These are phyloP conservation scores for Parasarocladium wereldwijsianum DNA, from an alignment of 2,329 filamentous ascomycete genomes.

Conservation along the genomic window DNA sequence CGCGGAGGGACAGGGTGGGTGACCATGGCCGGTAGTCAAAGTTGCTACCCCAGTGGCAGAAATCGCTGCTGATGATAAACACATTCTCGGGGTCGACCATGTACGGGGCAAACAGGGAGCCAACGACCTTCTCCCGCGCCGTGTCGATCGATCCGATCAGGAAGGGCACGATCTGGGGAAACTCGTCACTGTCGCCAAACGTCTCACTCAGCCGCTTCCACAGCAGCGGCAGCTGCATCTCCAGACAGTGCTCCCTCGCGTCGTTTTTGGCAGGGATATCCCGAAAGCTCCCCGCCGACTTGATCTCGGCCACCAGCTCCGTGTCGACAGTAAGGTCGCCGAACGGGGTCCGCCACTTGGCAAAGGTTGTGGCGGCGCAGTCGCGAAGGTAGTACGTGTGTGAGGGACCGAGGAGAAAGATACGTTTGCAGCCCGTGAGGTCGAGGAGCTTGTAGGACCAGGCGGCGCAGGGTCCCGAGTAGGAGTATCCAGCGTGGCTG, in stretches of 20 bases:
- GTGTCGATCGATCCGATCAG: conserved; percentile 62
- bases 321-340: conserved; percentile 55
- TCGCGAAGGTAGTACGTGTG: conserved; percentile 72
- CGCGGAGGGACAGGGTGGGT: conserved; percentile 15
- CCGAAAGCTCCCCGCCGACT: conserved; percentile 16
- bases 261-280: conserved; percentile 55
- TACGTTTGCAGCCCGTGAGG: conserved; percentile 64
- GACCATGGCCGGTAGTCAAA: conserved; percentile 72
- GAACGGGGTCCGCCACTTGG: conserved; percentile 58
- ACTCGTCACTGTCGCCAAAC: conserved; percentile 33
- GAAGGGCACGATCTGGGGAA: conserved; percentile 70
- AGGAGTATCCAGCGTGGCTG: conserved; percentile 87
- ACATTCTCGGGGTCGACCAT: conserved; percentile 59
- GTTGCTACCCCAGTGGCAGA: conserved; percentile 84
- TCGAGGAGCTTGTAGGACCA: conserved; percentile 90
- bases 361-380: conserved; percentile 62
- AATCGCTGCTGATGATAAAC: conserved; percentile 88
- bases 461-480: conserved; percentile 81
- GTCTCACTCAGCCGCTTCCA: conserved; percentile 55
- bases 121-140: conserved; percentile 52
- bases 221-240: conserved; percentile 93
- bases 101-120: conserved; percentile 60
- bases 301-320: conserved; percentile 34
- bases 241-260: conserved; percentile 77
- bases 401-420: conserved; percentile 87